These are phyloP conservation scores for Triticum urartu DNA, from an alignment of 176 grass and related monocot species.

Conservation along the genomic window DNA sequence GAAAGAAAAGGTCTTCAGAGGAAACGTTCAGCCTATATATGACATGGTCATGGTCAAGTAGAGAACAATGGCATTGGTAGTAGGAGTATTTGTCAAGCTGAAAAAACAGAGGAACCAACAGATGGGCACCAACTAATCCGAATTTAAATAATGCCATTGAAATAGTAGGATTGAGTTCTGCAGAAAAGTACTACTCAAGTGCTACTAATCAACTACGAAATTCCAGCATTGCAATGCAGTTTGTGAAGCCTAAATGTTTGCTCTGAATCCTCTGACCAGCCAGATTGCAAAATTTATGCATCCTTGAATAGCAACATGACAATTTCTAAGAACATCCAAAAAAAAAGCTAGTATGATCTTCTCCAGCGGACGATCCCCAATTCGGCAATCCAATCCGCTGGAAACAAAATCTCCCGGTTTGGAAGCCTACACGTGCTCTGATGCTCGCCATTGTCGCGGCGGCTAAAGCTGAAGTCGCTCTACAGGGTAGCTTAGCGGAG, in stretches of 20 bases:
- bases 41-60: not conserved
- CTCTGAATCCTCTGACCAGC: not conserved
- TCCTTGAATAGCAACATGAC: not conserved
- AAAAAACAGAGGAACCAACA: not conserved
- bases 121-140: not conserved
- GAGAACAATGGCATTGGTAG: no score
- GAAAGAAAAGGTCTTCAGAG: not conserved
- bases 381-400: not conserved
- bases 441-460: not conserved
- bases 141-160: not conserved
- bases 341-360: not conserved
- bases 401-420: no score
- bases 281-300: not conserved
- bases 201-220: not conserved
- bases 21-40: not conserved
- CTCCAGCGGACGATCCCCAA: not conserved
- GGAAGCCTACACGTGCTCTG: not conserved
- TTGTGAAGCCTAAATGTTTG: not conserved
- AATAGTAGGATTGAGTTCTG: no score
- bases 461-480: not conserved
- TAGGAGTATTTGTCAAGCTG: not conserved
- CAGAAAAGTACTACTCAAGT: no score
- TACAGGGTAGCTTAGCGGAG: no score
- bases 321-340: not conserved
- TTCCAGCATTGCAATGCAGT: not conserved